Base-by-base conservation (phyloP, 352 stramenopile species). In the Pythium myriotylum region DNA sequence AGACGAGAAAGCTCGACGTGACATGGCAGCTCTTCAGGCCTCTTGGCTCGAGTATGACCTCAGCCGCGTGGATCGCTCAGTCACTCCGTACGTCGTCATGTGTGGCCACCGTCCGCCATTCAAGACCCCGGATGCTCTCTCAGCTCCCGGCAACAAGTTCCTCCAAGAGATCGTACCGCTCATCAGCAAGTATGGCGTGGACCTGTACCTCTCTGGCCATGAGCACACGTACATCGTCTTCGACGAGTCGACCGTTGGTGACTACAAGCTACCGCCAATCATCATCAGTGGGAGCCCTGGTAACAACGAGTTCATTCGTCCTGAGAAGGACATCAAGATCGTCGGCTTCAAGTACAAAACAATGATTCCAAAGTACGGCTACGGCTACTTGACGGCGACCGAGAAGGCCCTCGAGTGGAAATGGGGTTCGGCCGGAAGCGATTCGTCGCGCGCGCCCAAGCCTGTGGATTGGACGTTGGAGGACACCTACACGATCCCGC, bases 221-320 rank as follows among this genome's bases (percentile, higher is more conserved):
- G 81, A 91, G 40, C 84, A 92, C 68, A 88, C 77, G 14, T 92
- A 91, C 54, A 52, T 89, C 41, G 59, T 78, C 55, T 87, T 88
- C 37, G 77, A 91, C 22, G 76, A 74, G 23, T 83, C 69, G 14
- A 81, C 57, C 22, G 70, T 86, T 24, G 68, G 73, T 24, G 50
- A 49, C 24, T 89, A 83, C 64, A 70, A 70, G 23, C 55, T 92
- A 4, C 84, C 84, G 39, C 79, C 79, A 3, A 84, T 89, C 49
- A 88, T 92, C 50, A 84, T 92, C 62, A 86, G 76, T 19, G 84
- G 84, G 20, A 89, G 78, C 39, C 54, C 79, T 0, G 84, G 84
- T 49, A 92, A 92, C 70, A 91, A 91, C 57, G 83, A 92, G 63
- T 92, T 73, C 52, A 84, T 91, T 49, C 77, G 81, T 1, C 52